Evolutionary conservation across 129 eudicot genomes (phyloP).

Genomic region (Escallonia rubra): DNA sequence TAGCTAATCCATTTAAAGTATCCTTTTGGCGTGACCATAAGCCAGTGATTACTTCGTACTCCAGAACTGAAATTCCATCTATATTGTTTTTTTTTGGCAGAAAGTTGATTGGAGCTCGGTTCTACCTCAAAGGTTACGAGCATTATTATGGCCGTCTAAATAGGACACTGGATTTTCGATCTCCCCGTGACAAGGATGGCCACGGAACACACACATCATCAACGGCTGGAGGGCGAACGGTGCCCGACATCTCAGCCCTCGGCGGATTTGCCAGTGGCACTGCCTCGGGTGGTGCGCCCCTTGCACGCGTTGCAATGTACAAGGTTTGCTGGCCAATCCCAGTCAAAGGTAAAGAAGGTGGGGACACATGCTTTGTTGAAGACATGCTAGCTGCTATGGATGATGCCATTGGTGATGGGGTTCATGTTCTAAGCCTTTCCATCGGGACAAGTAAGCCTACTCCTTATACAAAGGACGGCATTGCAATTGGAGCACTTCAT

Average conservation of each 20-base stretch:
- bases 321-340: constrained; percentile 93
- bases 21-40: too few relatives aligned
- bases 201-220: constrained; percentile 98
- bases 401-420: constrained; percentile 90
- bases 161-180: constrained; percentile 47
- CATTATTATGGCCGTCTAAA: constrained; percentile 55
- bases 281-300: constrained; percentile 90
- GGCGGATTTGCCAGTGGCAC: constrained; percentile 85
- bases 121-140: constrained; percentile 76
- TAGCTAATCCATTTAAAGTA: too few relatives aligned
- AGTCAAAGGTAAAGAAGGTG: constrained; percentile 48
- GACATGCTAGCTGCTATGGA: constrained; percentile 95
- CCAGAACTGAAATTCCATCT: not conserved
- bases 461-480: constrained; percentile 38
- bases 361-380: constrained; percentile 70
- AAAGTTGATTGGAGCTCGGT: constrained; percentile 89
- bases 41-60: too few relatives aligned
- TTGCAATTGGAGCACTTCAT: constrained; percentile 85
- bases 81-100: constrained; percentile 28
- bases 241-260: constrained; percentile 47
- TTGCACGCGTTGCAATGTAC: constrained; percentile 74
- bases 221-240: constrained; percentile 68
- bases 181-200: constrained; percentile 94
- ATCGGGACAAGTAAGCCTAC: constrained; percentile 46
- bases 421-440: constrained; percentile 71